Percentiles rank a stretch among this genome's conserved stretches.
These are phyloP conservation scores for Citrus cavaleriei DNA, from an alignment of 345 rosid species.

Conservation along the genomic window DNA sequence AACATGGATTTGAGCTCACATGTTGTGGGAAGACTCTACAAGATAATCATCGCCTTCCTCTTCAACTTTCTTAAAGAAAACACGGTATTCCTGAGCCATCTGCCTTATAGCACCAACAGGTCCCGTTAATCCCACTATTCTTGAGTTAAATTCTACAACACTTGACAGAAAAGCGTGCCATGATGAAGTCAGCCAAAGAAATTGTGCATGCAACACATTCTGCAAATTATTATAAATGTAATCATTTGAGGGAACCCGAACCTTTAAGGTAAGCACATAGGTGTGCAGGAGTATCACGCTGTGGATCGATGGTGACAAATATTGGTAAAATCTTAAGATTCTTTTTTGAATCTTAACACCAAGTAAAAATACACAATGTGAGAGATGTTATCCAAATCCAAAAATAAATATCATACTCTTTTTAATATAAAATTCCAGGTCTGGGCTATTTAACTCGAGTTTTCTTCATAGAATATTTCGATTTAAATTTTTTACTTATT, in stretches of 20 bases:
- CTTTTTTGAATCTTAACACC: slow-evolving; percentile 48
- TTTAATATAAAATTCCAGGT: no score
- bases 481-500: no score
- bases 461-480: no score
- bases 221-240: neutral
- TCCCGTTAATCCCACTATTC: slow-evolving; percentile 78
- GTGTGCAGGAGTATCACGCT: slow-evolving; percentile 73
- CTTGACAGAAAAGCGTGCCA: slow-evolving; percentile 3
- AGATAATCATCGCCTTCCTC: slow-evolving; percentile 92
- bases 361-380: slow-evolving; percentile 24
- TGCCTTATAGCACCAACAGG: slow-evolving; percentile 58
- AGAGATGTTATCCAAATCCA: slow-evolving; percentile 8
- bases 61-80: slow-evolving; percentile 74
- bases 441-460: no score
- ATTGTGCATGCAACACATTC: neutral
- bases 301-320: slow-evolving; percentile 90
- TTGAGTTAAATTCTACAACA: slow-evolving; percentile 70
- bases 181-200: slow-evolving; percentile 13
- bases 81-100: slow-evolving; percentile 85
- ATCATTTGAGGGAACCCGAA: slow-evolving; percentile 17
- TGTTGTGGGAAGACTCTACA: slow-evolving; percentile 74
- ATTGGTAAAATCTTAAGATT: slow-evolving; percentile 62
- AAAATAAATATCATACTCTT: neutral
- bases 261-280: slow-evolving; percentile 80
- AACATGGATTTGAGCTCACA: slow-evolving; percentile 35